These are phyloP conservation scores for Protomyces lactucae-debilis DNA, from an alignment of 1,139 yeast species.

Conservation along the genomic window DNA sequence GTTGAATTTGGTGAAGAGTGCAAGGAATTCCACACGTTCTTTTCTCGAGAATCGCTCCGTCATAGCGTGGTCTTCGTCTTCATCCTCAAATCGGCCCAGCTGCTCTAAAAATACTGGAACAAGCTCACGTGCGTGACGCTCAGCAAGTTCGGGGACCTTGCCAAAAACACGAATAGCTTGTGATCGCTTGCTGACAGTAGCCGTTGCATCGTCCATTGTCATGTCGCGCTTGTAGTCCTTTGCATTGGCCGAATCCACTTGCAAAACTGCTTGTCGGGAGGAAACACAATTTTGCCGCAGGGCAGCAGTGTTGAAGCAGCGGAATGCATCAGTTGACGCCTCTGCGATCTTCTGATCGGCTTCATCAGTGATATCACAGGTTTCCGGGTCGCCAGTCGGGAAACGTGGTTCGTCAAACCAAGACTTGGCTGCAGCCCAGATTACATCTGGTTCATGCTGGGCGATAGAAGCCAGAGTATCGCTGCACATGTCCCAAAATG, in stretches of 20 bases:
- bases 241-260: neutral
- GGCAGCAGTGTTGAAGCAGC: constrained; percentile 20
- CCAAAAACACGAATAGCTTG: constrained; percentile 51
- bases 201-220: constrained; percentile 2
- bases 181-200: constrained; percentile 45
- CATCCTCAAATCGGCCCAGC: constrained; percentile 4
- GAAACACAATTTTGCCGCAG: constrained; percentile 13
- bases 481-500: constrained; percentile 40
- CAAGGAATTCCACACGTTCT: constrained; percentile 59
- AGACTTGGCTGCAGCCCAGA: constrained; percentile 53
- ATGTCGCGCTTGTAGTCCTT: constrained; percentile 24
- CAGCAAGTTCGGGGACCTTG: constrained; percentile 62
- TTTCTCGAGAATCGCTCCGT: constrained; percentile 39
- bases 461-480: constrained; percentile 28
- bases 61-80: neutral
- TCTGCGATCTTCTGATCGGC: constrained; percentile 22
- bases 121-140: constrained; percentile 52
- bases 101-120: constrained; percentile 52
- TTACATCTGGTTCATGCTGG: constrained; percentile 33
- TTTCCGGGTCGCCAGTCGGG: neutral
- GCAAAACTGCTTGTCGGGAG: neutral
- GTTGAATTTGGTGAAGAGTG: constrained; percentile 60
- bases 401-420: constrained; percentile 16
- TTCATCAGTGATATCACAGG: neutral
- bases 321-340: constrained; percentile 10